Evolutionary conservation across 1,284 basidiomycete species (phyloP), one percentile per base, ranked within the genome.

Genomic region (Grifola frondosa): DNA sequence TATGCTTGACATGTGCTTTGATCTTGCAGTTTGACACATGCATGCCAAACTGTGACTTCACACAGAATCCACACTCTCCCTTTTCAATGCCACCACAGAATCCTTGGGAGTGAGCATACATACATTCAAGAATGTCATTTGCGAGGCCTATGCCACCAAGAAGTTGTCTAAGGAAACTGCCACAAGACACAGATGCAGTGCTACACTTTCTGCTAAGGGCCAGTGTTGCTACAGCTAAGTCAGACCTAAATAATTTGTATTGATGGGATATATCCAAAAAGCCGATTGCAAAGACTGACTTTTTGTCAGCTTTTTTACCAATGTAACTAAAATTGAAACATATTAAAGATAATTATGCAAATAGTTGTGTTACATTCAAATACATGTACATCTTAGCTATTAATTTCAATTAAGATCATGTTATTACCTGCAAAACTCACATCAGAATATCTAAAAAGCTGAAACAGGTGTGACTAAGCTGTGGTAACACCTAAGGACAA

Each of bases 31-130:
- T 6, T 67, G 60, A 60, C 65, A 67, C 39, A 54, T 48, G 0
- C 46, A 58, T 5, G 61, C 64, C 0, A 67, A 67, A 30, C 47
- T 67, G 3, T 57, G 58, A 1, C 35, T 58, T 16, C 66, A 68
- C 30, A 60, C 62, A 0, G 54, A 58, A 1, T 26, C 30, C 0
- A 59, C 63, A 3, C 34, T 64, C 8, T 8, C 22, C 1, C 19
- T 45, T 3, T 48, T 65, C 2, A 40, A 57, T 0, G 8, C 10
- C 0, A 28, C 41, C 0, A 64, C 60, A 1, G 46, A 25, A 12
- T 20, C 13, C 5, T 46, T 63, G 5, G 60, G 64, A 0, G n/a
- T 30, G 4, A n/a, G 29, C 1, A n/a, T 57, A 1, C 52, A 54
- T 1, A 13, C 24, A 1, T 67, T 67, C 31, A 33, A 39, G 2